Evolutionary conservation across 306 rosid species (phyloP), one percentile per base, ranked within the genome.

Genomic region (Cucurbita argyrosperma): DNA sequence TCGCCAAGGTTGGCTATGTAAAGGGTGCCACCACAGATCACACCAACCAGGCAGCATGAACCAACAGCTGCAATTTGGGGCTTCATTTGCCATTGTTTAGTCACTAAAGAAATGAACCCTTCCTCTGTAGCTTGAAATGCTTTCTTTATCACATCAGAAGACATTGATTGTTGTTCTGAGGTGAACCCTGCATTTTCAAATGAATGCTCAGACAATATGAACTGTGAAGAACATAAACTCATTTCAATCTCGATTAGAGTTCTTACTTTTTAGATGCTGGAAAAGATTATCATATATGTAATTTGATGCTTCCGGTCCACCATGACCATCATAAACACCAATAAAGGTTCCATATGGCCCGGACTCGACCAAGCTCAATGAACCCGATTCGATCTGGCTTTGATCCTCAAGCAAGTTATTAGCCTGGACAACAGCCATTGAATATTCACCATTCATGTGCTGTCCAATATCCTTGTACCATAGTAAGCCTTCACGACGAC

Each of bases 1-100:
- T 92, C 98, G n/a, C 98, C 98, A 23, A 90, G 89, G 76, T 92
- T 92, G 62, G 98, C 98, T 76, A 90, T 72, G 66, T 92, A 90
- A 75, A 92, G 98, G 68, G 68, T 53, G 75, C 90, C 91, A 15
- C 84, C 86, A 81, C 98, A 90, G 71, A 92, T 83, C 74, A 92
- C 92, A 45, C 98, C 90, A 73, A 78, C 87, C 77, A 92, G 88
- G 83, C 96, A 90, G 80, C 98, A 92, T 40, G 98, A 80, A 74
- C 96, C 98, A 79, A 92, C 98, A n/a, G 96, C 91, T 77, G 98
- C 98, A 72, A 90, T 87, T 71, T 90, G 98, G 40, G 98, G 93
- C 61, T 88, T 92, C 75, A 84, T 71, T 55, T 86, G 87, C 98
- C 98, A 92, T 21, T 72, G 96, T 76, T 90, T 90, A 0, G 93